Conservation (phyloP, 257 asterid species). For the Solanum rostratum region DNA sequence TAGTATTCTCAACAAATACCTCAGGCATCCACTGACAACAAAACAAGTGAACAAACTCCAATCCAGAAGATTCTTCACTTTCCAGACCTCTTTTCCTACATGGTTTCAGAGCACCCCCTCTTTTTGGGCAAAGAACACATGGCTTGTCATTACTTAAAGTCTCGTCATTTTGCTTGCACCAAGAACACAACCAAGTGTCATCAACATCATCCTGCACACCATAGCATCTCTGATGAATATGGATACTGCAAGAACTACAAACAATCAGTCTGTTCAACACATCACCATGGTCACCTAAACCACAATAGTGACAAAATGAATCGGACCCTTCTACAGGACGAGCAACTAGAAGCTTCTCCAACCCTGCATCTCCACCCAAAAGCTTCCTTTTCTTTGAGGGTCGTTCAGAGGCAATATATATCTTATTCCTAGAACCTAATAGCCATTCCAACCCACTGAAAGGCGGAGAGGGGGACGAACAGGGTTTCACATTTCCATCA, state of each 20-base stretch:
- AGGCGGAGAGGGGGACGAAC: slow-evolving; percentile 8
- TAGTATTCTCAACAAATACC: slow-evolving; percentile 68
- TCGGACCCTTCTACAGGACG: slow-evolving; percentile 63
- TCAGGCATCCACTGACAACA: slow-evolving; percentile 97
- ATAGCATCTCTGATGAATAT: slow-evolving; percentile 90
- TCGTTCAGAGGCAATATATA: slow-evolving; percentile 74
- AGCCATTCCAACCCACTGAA: slow-evolving; percentile 85
- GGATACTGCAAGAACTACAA: slow-evolving; percentile 67
- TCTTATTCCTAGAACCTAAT: slow-evolving; percentile 80
- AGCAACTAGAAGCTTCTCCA: slow-evolving; percentile 78
- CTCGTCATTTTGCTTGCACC: slow-evolving; percentile 60
- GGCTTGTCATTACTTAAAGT: slow-evolving; percentile 31
- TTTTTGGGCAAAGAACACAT: slow-evolving; percentile 78
- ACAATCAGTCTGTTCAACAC: slow-evolving; percentile 58
- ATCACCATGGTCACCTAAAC: slow-evolving; percentile 50
- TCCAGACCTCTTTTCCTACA: slow-evolving; percentile 26
- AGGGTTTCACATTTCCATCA: slow-evolving; percentile 16
- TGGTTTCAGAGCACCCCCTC: slow-evolving; percentile 91
- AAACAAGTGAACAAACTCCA: slow-evolving; percentile 75
- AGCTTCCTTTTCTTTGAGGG: slow-evolving; percentile 89
- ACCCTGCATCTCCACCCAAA: slow-evolving; percentile 80
- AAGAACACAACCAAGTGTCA: slow-evolving; percentile 73
- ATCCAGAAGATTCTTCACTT: slow-evolving; percentile 21
- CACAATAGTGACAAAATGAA: slow-evolving; percentile 80
- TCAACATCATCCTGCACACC: slow-evolving; percentile 84